Base-by-base conservation (phyloP, 805 yeast species). In the Yueomyces sinensis region DNA sequence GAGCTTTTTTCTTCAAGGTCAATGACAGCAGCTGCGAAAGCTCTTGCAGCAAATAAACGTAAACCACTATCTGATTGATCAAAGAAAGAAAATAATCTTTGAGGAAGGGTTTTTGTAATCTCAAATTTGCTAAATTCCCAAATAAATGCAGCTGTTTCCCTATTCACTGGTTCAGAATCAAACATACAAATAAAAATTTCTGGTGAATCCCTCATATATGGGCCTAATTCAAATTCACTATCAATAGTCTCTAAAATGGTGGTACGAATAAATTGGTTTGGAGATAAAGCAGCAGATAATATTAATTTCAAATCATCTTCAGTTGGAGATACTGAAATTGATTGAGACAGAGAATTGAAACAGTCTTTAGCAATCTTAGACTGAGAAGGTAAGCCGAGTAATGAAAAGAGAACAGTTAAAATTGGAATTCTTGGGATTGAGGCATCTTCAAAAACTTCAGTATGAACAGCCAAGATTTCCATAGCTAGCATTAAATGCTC, bases 351-450 rank as follows among this genome's bases (percentile, higher is more conserved):
- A 0, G 91, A 68, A 34, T 76, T 61, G 53, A 91, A 70, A 49
- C 93, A 81, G 39, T 86, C 96, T 50, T 83, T 83, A 11, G 91
- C 78, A 33, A 74, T 58, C 44, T 86, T 84, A 13, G 89, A 80
- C 47, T 80, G 82, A 0, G 86, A 63, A 11, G 95, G 82, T 33
- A 82, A 61, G 17, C 72, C 64, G 69, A 91, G 66, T 41, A 87
- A 62, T 1, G 75, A 66, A 11, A 87, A 57, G 31, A 91, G 58
- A 4, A 76, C 74, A 9, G 58, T 58, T 38, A 89, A 58, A 27
- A 84, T 70, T 4, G 71, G 67, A 4, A 65, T 59, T 50, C 96
- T 72, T 15, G 94, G 93, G 37, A 82, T 73, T 1, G 71, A 54
- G 0, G 66, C 65, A 47, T 78, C 76, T 43, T 69, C 74, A 50